phyloP scores from a whole-genome alignment of 1,284 basidiomycete species.

The Cryptococcus hybrid region DNA sequence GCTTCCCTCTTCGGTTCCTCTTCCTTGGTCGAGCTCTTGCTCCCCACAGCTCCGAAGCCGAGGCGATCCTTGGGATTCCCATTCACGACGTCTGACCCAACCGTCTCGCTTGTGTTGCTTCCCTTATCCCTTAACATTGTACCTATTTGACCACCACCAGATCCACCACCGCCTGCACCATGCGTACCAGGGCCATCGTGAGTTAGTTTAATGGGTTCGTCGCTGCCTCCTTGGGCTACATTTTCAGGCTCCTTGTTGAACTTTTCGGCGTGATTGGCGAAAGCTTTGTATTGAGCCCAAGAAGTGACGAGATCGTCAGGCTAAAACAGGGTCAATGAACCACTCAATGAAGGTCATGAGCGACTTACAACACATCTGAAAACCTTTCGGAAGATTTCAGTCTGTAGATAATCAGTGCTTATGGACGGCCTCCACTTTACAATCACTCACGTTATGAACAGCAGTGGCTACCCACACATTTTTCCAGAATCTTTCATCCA shows the following conservation, averaged over 20 bases:
- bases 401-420: conserved; percentile 55
- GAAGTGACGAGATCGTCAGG: conserved; percentile 88
- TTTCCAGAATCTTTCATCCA: conserved; percentile 82
- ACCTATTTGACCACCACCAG: conserved; percentile 45
- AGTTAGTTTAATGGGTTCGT: conserved; percentile 40
- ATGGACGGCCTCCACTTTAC: not conserved
- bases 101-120: conserved; percentile 1
- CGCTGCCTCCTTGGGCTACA: conserved; percentile 28
- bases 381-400: conserved; percentile 88
- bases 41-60: not conserved
- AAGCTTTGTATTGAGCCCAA: conserved; percentile 94
- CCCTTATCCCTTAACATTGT: conserved; percentile 6
- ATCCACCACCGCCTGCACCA: conserved; percentile 50
- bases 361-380: conserved; percentile 68
- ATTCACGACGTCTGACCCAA: conserved; percentile 18
- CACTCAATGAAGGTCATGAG: not conserved
- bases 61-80: conserved; percentile 17
- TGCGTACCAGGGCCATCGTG: conserved; percentile 48
- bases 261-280: conserved; percentile 68
- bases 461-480: conserved; percentile 82
- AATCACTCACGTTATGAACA: conserved; percentile 70
- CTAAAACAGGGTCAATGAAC: conserved; percentile 10
- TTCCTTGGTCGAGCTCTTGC: not conserved
- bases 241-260: conserved; percentile 52
- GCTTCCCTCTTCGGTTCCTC: conserved; percentile 1